phyloP scores from a whole-genome alignment of 305 asterid species.

The Fraxinus xanthoxyloides region DNA sequence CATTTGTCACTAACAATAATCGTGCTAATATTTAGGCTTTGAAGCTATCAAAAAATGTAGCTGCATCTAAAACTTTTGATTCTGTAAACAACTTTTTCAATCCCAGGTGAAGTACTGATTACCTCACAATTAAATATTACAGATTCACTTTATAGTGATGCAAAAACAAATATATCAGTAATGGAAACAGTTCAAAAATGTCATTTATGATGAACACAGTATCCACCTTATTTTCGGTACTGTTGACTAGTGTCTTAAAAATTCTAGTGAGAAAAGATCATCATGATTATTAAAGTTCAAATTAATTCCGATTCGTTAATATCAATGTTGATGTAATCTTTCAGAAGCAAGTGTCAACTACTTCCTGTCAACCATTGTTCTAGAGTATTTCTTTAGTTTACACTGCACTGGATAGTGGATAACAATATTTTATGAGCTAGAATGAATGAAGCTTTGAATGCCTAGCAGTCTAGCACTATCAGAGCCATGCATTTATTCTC shows the following conservation, averaged over 20 bases:
- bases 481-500: background rate
- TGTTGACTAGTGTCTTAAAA: background rate
- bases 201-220: background rate
- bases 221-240: background rate
- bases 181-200: background rate
- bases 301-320: background rate
- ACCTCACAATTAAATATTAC: background rate
- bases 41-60: background rate
- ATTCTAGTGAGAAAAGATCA: background rate
- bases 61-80: slow-evolving; percentile 2
- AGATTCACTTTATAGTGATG: background rate
- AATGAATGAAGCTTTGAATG: background rate
- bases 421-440: background rate
- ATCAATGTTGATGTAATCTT: background rate
- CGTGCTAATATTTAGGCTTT: background rate
- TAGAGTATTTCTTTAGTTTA: background rate
- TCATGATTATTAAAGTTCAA: background rate
- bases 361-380: background rate
- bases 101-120: background rate
- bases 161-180: background rate
- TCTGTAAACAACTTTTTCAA: background rate
- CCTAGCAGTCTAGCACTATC: background rate
- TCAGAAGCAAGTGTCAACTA: background rate
- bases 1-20: background rate
- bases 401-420: background rate